A percentile compares a stretch with the other conserved stretches of the same genome.
Conservation (phyloP, 2,329 filamentous ascomycete genomes). For the Penicillium capsulatum region DNA sequence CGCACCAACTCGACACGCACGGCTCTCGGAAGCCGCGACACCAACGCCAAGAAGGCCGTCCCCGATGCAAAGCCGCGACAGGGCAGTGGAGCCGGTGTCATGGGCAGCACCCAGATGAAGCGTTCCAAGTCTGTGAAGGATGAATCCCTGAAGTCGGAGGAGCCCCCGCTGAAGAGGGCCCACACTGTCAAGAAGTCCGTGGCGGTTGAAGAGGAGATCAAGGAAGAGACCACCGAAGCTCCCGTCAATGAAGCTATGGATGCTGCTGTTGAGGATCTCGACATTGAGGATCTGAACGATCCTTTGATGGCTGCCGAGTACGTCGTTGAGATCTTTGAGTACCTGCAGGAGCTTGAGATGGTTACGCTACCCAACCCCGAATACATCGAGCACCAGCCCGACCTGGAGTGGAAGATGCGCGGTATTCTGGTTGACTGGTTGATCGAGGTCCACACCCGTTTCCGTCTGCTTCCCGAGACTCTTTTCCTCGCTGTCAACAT, state of each 20-base stretch:
- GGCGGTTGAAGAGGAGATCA: background rate
- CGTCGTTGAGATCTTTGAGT: conserved; percentile 94
- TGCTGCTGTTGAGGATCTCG: conserved; percentile 55
- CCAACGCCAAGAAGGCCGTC: conserved; percentile 56
- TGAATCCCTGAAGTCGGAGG: conserved; percentile 52
- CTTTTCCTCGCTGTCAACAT: conserved; percentile 97
- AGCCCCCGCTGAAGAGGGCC: conserved; percentile 65
- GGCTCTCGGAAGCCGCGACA: conserved; percentile 62
- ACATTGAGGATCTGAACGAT: conserved; percentile 84
- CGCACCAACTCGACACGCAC: conserved; percentile 59
- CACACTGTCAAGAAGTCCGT: conserved; percentile 50
- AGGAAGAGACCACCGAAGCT: conserved; percentile 20
- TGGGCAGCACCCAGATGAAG: conserved; percentile 55
- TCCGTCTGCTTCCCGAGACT: conserved; percentile 91
- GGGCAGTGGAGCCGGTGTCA: conserved; percentile 66
- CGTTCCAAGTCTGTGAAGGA: conserved; percentile 59
- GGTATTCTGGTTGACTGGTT: conserved; percentile 97
- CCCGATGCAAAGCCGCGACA: conserved; percentile 63
- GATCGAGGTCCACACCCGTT: conserved; percentile 95
- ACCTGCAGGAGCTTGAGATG: conserved; percentile 80
- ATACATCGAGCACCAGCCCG: conserved; percentile 93
- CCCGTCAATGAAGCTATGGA: conserved; percentile 38
- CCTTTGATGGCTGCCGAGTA: conserved; percentile 98
- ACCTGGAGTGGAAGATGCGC: conserved; percentile 97
- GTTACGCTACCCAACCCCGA: conserved; percentile 78